These are phyloP conservation scores for Calonectria pteridis DNA, from an alignment of 2,329 filamentous ascomycete genomes.

Conservation along the genomic window DNA sequence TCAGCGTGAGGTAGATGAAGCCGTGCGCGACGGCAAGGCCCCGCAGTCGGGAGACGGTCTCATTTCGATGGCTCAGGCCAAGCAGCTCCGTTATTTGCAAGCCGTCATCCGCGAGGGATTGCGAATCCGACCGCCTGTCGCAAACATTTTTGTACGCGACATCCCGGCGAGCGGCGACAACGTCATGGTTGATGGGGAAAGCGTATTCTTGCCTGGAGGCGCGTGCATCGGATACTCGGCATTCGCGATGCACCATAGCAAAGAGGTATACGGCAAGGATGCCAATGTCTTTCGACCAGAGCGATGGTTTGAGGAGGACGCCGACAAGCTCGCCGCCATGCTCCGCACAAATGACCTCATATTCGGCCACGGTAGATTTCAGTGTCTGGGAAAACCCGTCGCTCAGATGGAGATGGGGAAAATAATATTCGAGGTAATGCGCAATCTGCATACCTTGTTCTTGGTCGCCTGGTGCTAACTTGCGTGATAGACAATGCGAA, in stretches of 20 bases:
- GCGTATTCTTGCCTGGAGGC: slow-evolving; percentile 50
- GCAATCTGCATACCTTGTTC: not conserved
- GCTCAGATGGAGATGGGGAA: slow-evolving; percentile 54
- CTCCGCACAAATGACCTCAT: slow-evolving; percentile 50
- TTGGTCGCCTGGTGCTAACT: not conserved
- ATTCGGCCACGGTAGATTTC: slow-evolving; percentile 55
- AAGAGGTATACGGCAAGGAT: slow-evolving; percentile 51
- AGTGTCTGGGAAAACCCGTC: slow-evolving; percentile 54
- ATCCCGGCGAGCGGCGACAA: slow-evolving; percentile 45
- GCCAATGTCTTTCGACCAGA: slow-evolving; percentile 50
- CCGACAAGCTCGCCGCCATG: slow-evolving; percentile 47
- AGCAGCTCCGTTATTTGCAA: slow-evolving; percentile 60
- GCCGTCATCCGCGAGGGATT: slow-evolving; percentile 64
- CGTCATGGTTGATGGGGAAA: slow-evolving; percentile 52
- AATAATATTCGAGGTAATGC: slow-evolving; percentile 56
- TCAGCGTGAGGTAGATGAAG: slow-evolving; percentile 61
- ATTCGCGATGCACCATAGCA: slow-evolving; percentile 48
- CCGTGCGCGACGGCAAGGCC: slow-evolving; percentile 53
- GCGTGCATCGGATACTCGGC: slow-evolving; percentile 48
- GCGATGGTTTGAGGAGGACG: slow-evolving; percentile 52
- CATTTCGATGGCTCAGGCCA: slow-evolving; percentile 51
- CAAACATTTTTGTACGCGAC: slow-evolving; percentile 51
- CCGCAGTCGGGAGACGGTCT: slow-evolving; percentile 5
- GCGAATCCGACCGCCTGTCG: slow-evolving; percentile 59
- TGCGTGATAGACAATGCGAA: slow-evolving; percentile 36